These are phyloP conservation scores for Abortiporus biennis DNA, from an alignment of 1,284 basidiomycete species.

Conservation along the genomic window DNA sequence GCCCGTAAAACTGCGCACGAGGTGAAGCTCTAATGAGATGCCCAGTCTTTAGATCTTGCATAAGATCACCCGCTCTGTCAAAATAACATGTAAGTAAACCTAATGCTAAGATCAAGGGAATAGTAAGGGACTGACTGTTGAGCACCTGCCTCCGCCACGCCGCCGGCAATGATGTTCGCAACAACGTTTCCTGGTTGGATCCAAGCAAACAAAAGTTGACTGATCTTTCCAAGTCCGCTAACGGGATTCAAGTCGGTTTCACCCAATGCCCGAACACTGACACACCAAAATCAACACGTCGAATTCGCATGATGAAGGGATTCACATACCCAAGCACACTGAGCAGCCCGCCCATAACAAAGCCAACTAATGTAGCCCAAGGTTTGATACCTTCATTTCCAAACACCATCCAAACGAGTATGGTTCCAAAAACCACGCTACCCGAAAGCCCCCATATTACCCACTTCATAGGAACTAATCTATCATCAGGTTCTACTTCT, in stretches of 20 bases:
- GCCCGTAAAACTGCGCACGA: slow-evolving; percentile 82
- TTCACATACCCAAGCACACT: slow-evolving; percentile 77
- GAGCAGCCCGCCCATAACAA: slow-evolving; percentile 77
- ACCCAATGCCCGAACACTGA: slow-evolving; percentile 82
- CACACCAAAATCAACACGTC: background rate
- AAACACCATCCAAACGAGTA: slow-evolving; percentile 84
- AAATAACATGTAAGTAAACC: slow-evolving; percentile 2
- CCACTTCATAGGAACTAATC: slow-evolving; percentile 80
- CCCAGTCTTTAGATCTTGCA: slow-evolving; percentile 98
- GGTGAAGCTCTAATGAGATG: slow-evolving; percentile 85
- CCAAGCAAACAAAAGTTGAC: slow-evolving; percentile 90
- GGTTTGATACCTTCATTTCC: slow-evolving; percentile 87
- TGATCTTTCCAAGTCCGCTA: slow-evolving; percentile 92
- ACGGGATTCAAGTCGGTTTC: slow-evolving; percentile 95
- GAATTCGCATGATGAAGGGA: too few species aligned
- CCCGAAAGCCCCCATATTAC: slow-evolving; percentile 61
- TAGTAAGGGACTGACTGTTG: slow-evolving; percentile 63
- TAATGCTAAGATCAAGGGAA: background rate
- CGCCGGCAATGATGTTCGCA: slow-evolving; percentile 94
- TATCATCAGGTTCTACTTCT: slow-evolving; percentile 75
- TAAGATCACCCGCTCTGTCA: slow-evolving; percentile 86
- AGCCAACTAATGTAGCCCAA: slow-evolving; percentile 88
- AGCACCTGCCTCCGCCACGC: slow-evolving; percentile 93
- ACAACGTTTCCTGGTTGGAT: slow-evolving; percentile 93
- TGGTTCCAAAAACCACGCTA: slow-evolving; percentile 68